phyloP scores from a whole-genome alignment of 2,329 filamentous ascomycete genomes.

The Tolypocladium tropicale region DNA sequence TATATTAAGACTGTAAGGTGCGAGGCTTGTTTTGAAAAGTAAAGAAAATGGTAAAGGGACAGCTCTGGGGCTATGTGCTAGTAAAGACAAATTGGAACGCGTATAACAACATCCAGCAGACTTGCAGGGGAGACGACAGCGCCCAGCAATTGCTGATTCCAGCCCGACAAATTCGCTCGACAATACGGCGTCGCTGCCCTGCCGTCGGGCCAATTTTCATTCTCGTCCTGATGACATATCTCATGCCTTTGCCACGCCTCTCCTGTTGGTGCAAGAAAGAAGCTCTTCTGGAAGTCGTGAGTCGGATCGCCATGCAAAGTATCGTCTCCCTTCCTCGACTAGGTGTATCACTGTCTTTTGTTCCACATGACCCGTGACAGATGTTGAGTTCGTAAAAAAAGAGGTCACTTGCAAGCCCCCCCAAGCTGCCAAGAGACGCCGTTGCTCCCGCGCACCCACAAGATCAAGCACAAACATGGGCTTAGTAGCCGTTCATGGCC shows the following conservation, averaged over 20 bases:
- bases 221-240: background rate
- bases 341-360: slow-evolving; percentile 13
- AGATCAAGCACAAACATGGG: slow-evolving; percentile 16
- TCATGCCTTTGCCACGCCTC: slow-evolving; percentile 7
- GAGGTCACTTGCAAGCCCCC: slow-evolving; percentile 5
- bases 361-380: slow-evolving; percentile 19
- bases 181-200: background rate
- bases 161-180: background rate
- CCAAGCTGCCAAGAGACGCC: slow-evolving; percentile 21
- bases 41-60: slow-evolving; percentile 23
- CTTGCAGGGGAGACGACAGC: slow-evolving; percentile 1
- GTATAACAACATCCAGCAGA: slow-evolving; percentile 12
- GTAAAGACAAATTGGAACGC: slow-evolving; percentile 23
- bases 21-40: slow-evolving; percentile 28
- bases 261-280: slow-evolving; percentile 10
- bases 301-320: slow-evolving; percentile 8
- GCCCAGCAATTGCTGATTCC: background rate
- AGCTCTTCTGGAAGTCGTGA: slow-evolving; percentile 5
- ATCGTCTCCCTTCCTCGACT: slow-evolving; percentile 9
- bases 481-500: slow-evolving; percentile 98
- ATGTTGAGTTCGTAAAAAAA: slow-evolving; percentile 21
- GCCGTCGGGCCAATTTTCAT: background rate
- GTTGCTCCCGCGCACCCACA: slow-evolving; percentile 20
- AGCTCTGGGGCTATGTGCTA: slow-evolving; percentile 24
- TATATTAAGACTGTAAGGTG: slow-evolving; percentile 20